Conservation (phyloP, 202 grass and related monocot genomes). For the Eragrostis tef region DNA sequence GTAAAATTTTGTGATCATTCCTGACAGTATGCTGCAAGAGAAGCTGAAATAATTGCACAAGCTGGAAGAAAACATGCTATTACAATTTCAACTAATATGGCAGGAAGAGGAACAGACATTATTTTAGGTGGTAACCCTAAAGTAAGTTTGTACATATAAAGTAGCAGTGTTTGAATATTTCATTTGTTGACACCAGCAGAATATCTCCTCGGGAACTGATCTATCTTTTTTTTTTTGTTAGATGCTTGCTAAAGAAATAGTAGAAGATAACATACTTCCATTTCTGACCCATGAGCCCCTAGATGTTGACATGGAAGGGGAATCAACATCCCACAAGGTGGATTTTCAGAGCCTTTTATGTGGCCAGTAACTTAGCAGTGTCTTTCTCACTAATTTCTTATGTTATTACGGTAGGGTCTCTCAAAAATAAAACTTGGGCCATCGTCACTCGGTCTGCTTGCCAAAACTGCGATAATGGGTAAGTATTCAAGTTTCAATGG, state of each 20-base stretch:
- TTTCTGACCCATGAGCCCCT: slow-evolving; percentile 69
- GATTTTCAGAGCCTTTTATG: slow-evolving; percentile 35
- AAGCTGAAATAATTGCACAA: slow-evolving; percentile 96
- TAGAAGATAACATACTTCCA: slow-evolving; percentile 87
- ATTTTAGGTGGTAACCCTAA: slow-evolving; percentile 98
- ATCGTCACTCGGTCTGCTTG: slow-evolving; percentile 76
- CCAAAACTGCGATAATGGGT: slow-evolving; percentile 85
- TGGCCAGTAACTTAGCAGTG: slow-evolving; percentile 13
- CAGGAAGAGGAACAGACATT: slow-evolving; percentile 97
- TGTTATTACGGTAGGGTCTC: slow-evolving; percentile 57
- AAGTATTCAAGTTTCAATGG: slow-evolving; percentile 27
- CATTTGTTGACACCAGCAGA: neutral
- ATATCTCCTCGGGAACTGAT: slow-evolving; percentile 25
- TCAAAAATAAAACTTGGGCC: slow-evolving; percentile 79
- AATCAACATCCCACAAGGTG: slow-evolving; percentile 71
- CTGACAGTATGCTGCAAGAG: slow-evolving; percentile 89
- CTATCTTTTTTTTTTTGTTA: slow-evolving; percentile 41
- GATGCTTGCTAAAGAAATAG: slow-evolving; percentile 96
- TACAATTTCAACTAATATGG: slow-evolving; percentile 99
- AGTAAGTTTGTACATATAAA: slow-evolving; percentile 56
- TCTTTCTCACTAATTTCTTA: slow-evolving; percentile 37
- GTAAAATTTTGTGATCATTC: slow-evolving; percentile 39
- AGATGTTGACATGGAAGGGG: slow-evolving; percentile 65
- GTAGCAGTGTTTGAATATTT: too few species aligned
- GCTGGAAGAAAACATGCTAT: slow-evolving; percentile 95